These are phyloP conservation scores for Magnolia kwangsiensis DNA, from an alignment of 164 flowering plant species.

Conservation along the genomic window DNA sequence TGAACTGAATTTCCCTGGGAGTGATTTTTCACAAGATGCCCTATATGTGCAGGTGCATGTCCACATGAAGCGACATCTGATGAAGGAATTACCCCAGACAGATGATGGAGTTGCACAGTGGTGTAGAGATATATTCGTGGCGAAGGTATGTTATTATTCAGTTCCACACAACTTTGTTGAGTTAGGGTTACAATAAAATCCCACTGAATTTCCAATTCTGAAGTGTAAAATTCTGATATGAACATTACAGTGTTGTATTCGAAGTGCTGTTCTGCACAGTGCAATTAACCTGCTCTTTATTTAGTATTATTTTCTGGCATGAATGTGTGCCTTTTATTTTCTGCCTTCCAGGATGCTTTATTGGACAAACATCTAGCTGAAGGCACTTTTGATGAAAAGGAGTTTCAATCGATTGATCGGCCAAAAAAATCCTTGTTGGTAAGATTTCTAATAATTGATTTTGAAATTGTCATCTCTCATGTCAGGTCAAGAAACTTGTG, in stretches of 20 bases:
- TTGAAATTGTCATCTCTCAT: too few species aligned
- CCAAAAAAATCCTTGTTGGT: constrained; percentile 69
- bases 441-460: constrained; percentile 9
- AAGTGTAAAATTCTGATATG: too few species aligned
- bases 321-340: neutral
- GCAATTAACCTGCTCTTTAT: neutral
- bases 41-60: constrained; percentile 60
- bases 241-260: neutral
- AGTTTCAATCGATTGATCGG: constrained; percentile 42
- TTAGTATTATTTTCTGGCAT: neutral
- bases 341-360: constrained; percentile 49
- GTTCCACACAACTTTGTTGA: neutral
- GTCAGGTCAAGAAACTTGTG: too few species aligned
- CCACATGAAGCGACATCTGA: constrained; percentile 62
- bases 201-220: neutral
- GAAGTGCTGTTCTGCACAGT: neutral
- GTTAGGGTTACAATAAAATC: neutral
- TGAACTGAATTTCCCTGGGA: neutral
- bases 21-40: neutral
- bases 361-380: constrained; percentile 56
- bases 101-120: constrained; percentile 70
- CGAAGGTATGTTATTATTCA: constrained; percentile 50
- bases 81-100: constrained; percentile 74
- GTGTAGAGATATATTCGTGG: constrained; percentile 78
- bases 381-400: constrained; percentile 44